Percentiles rank a stretch among this genome's conserved stretches.
Conservation (phyloP, 2,329 filamentous ascomycete species). For the Pseudogymnoascus sp. region DNA sequence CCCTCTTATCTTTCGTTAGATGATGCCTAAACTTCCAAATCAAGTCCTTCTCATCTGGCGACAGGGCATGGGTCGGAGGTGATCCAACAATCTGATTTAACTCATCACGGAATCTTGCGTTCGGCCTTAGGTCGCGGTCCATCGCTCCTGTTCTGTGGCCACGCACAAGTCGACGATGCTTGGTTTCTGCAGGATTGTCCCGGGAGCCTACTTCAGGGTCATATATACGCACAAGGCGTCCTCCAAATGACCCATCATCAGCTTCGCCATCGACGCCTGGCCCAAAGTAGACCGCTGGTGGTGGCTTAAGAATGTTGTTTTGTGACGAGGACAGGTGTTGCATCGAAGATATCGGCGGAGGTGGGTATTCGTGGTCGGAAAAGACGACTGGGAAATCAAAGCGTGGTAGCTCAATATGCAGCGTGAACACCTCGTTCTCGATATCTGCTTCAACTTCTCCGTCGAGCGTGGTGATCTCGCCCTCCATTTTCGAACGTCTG, state of each 20-base stretch:
- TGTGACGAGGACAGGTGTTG: slow-evolving; percentile 56
- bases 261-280: slow-evolving; percentile 74
- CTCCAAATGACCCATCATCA: slow-evolving; percentile 39
- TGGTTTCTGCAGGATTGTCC: slow-evolving; percentile 91
- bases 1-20: slow-evolving; percentile 81
- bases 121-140: slow-evolving; percentile 91
- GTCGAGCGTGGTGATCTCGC: slow-evolving; percentile 30
- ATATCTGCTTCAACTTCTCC: slow-evolving; percentile 32
- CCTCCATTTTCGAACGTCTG: slow-evolving; percentile 31
- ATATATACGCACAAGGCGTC: slow-evolving; percentile 74
- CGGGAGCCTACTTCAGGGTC: slow-evolving; percentile 84
- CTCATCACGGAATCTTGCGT: slow-evolving; percentile 90
- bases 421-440: slow-evolving; percentile 60
- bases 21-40: slow-evolving; percentile 98
- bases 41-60: slow-evolving; percentile 86
- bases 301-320: slow-evolving; percentile 65
- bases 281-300: slow-evolving; percentile 80
- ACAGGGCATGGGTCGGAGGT: slow-evolving; percentile 81
- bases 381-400: slow-evolving; percentile 97
- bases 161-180: slow-evolving; percentile 84
- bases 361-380: slow-evolving; percentile 84
- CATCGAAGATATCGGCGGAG: slow-evolving; percentile 73
- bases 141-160: slow-evolving; percentile 86
- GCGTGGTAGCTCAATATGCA: slow-evolving; percentile 85
- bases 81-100: slow-evolving; percentile 87